phyloP scores from a whole-genome alignment of 345 rosid genomes.

The Lumnitzera racemosa region DNA sequence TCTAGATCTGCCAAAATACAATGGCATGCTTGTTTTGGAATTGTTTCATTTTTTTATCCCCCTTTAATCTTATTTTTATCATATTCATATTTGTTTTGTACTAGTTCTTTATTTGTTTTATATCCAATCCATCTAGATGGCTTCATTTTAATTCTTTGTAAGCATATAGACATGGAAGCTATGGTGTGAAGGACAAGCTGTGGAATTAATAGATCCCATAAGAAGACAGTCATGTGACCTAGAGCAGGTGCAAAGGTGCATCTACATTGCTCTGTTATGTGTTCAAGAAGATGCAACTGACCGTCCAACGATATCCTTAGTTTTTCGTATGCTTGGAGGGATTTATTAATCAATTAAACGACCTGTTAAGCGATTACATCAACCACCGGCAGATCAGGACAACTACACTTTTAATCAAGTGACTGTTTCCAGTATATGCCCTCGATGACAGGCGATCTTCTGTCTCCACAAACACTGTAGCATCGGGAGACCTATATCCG shows the following conservation, averaged over 20 bases:
- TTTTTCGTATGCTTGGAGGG: slow-evolving; percentile 42
- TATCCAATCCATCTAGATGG: no score
- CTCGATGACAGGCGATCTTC: no score
- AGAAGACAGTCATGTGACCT: slow-evolving; percentile 1
- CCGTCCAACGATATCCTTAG: slow-evolving; percentile 40
- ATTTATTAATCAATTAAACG: neutral
- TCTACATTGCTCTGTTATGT: slow-evolving; percentile 39
- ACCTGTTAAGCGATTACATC: no score
- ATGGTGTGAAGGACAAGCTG: slow-evolving; percentile 30
- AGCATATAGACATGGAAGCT: slow-evolving; percentile 34
- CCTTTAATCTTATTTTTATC: no score
- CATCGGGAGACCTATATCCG: no score
- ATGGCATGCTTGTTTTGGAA: neutral
- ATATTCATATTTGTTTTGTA: no score
- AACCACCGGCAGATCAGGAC: no score
- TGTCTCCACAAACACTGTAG: no score
- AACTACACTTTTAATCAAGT: no score
- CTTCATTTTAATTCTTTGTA: neutral
- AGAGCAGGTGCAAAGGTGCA: slow-evolving; percentile 28
- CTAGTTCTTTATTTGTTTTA: no score
- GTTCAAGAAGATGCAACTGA: slow-evolving; percentile 35
- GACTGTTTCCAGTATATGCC: no score
- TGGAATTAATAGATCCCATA: slow-evolving; percentile 30
- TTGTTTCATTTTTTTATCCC: no score
- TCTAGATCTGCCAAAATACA: neutral